Conservation (phyloP, 768 basidiomycete genomes). For the Hypholoma fasciculare region DNA sequence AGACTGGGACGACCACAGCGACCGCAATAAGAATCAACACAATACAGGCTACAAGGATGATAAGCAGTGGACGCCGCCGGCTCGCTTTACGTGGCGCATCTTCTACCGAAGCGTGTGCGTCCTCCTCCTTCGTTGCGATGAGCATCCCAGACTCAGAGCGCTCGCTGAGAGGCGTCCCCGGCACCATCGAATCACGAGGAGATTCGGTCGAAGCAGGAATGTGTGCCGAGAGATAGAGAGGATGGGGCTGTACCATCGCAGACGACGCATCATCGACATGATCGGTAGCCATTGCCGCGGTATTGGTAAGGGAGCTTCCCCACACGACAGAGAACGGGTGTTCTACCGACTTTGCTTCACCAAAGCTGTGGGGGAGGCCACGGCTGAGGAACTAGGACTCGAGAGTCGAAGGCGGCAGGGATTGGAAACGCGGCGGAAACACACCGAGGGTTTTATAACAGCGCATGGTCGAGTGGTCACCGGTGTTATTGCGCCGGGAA, state of each 20-base stretch:
- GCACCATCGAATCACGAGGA: conserved; percentile 13
- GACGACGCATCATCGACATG: no score
- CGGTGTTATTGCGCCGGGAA: no score
- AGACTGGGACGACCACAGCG: conserved; percentile 32
- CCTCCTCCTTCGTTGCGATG: conserved; percentile 13
- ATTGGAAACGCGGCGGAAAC: no score
- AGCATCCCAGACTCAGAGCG: conserved; percentile 15
- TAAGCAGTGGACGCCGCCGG: background rate
- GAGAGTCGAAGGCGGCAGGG: no score
- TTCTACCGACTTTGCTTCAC: no score
- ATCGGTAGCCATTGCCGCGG: no score
- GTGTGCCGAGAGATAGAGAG: background rate
- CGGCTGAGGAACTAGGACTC: no score
- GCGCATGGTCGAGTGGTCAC: no score
- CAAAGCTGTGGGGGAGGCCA: no score
- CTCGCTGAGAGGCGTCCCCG: background rate
- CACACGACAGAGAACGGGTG: no score
- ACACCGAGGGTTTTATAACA: no score
- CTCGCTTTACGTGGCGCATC: conserved; percentile 1
- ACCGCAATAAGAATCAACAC: conserved; percentile 24
- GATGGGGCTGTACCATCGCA: conserved; percentile 11
- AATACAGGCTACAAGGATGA: conserved; percentile 7
- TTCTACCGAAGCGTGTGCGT: conserved; percentile 10
- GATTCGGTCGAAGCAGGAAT: conserved; percentile 11
- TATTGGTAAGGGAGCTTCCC: no score